phyloP scores from a whole-genome alignment of 805 yeast genomes.

The Brettanomyces anomalus region DNA sequence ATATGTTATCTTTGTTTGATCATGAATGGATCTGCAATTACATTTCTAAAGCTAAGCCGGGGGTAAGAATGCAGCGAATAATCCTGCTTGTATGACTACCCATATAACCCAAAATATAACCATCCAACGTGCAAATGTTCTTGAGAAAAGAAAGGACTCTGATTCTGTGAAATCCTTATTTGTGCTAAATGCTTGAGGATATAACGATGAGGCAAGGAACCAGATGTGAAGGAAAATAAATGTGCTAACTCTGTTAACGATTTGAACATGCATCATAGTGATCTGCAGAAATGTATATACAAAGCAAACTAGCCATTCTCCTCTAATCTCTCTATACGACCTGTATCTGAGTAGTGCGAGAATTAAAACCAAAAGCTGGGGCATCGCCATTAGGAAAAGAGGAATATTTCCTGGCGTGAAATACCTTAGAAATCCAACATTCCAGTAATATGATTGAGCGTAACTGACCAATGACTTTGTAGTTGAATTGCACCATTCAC shows the following conservation, averaged over 20 bases:
- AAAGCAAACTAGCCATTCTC: slow-evolving; percentile 33
- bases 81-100: slow-evolving; percentile 57
- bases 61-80: slow-evolving; percentile 80
- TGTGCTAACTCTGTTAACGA: slow-evolving; percentile 68
- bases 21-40: background rate
- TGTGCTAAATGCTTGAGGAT: background rate
- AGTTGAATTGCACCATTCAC: slow-evolving; percentile 64
- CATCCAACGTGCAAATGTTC: slow-evolving; percentile 2
- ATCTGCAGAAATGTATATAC: slow-evolving; percentile 42
- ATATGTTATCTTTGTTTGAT: no score
- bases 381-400: slow-evolving; percentile 68
- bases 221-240: slow-evolving; percentile 72
- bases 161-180: slow-evolving; percentile 9
- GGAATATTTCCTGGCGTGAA: slow-evolving; percentile 81
- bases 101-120: slow-evolving; percentile 46
- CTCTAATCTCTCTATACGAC: slow-evolving; percentile 19
- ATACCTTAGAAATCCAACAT: slow-evolving; percentile 68
- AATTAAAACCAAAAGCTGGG: slow-evolving; percentile 44
- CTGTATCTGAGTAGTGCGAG: slow-evolving; percentile 32
- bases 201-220: slow-evolving; percentile 36
- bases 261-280: slow-evolving; percentile 75
- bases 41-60: slow-evolving; percentile 54
- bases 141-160: slow-evolving; percentile 13
- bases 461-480: slow-evolving; percentile 57
- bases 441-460: slow-evolving; percentile 82